Base-by-base conservation (phyloP, 305 asterid species). In the Fraxinus angustifolia region DNA sequence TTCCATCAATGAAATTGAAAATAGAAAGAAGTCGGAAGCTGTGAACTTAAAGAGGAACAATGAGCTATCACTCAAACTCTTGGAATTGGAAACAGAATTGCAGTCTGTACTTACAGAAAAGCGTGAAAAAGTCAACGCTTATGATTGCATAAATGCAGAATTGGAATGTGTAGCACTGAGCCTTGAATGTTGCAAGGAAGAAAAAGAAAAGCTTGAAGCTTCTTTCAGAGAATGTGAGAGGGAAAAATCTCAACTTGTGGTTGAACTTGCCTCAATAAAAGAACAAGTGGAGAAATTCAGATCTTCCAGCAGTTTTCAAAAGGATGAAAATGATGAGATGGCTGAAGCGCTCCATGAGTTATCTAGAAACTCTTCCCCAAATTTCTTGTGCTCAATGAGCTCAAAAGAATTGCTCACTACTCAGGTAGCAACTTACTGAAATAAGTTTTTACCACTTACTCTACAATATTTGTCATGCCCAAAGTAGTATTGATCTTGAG, bases 101-200 rank as follows among this genome's bases (percentile, higher is more conserved):
- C 87, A 83, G 88, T 85, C 87, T 1, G 90, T 87, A 26, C 82
- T 93, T 83, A 79, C 89, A 68, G 99, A 96, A 71, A 93, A 91
- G 85, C 97, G 96, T 65, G 98, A 94, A 75, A 92, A 87, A 78
- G 85, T 83, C 80, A 92, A 89, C n/a, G 90, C 90, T 80, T 95
- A 88, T 84, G 98, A 96, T 80, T 78, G 94, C 38, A 80, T 87
- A 83, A 89, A 90, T 85, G 93, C 97, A 71, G 98, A 94, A 88
- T 87, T 94, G 87, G 98, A 96, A 83, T 96, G 98, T 84, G 97
- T 98, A n/a, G 79, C 88, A 26, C 91, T 93, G 75, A 94, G 98
- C 91, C 89, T 94, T 38, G 99, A 94, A 87, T 96, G 99, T 82
- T 96, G 98, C 89, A 96, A 89, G 93, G 99, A 96, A 91, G 99